phyloP scores from a whole-genome alignment of 306 rosid species.

The Lathyrus sativus region DNA sequence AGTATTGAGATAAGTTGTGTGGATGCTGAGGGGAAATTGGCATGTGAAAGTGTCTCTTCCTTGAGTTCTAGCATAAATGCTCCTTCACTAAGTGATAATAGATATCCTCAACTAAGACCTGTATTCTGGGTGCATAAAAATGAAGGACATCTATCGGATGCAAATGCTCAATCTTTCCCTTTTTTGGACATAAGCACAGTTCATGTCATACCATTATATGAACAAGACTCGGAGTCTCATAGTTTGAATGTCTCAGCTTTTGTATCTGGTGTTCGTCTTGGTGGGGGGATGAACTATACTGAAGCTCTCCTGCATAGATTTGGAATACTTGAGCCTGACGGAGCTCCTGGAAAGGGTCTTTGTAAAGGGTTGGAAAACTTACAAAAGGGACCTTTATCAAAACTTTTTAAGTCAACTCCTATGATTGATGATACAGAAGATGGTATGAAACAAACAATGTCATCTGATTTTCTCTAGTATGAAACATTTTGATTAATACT shows the following conservation, averaged over 20 bases:
- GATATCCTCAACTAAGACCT: conserved; percentile 73
- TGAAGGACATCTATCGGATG: conserved; percentile 44
- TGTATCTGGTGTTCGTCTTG: conserved; percentile 83
- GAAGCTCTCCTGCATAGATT: conserved; percentile 86
- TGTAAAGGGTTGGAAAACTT: conserved; percentile 77
- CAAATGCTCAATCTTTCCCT: conserved; percentile 52
- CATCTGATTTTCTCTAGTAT: conserved; percentile 35
- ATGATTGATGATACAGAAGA: conserved; percentile 50
- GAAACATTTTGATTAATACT: conserved; percentile 23
- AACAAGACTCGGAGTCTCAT: conserved; percentile 73
- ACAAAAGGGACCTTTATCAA: conserved; percentile 79
- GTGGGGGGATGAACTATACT: conserved; percentile 96
- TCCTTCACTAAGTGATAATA: conserved; percentile 52
- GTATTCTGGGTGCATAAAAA: conserved; percentile 83
- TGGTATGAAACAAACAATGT: conserved; percentile 53
- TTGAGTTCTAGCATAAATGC: conserved; percentile 53
- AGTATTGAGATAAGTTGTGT: conserved; percentile 75
- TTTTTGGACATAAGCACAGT: conserved; percentile 71
- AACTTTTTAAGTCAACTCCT: conserved; percentile 68
- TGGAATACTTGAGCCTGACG: conserved; percentile 94
- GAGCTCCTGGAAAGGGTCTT: conserved; percentile 82
- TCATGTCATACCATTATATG: conserved; percentile 74
- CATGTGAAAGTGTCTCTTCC: conserved; percentile 45
- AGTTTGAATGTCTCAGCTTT: conserved; percentile 81
- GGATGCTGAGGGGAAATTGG: conserved; percentile 66